Base-by-base conservation (phyloP, 345 rosid genomes). In the Lenwebbia sp. region DNA sequence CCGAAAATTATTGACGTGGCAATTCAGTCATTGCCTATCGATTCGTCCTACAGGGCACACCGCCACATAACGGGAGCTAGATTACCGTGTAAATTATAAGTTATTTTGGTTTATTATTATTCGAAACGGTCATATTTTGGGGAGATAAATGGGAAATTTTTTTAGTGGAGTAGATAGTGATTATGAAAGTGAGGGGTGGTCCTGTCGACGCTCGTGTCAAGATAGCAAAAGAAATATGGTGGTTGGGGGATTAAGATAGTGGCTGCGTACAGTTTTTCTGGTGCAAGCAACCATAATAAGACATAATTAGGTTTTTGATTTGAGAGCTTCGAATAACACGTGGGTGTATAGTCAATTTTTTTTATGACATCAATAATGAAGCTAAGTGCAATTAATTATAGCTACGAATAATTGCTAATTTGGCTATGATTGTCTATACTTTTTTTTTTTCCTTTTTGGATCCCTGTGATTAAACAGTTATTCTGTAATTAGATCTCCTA, bases 1-100 rank as follows among this genome's bases (percentile, higher is more conserved):
- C 17, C 0, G 0, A 0, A 21, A 33, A 70, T 37, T 5, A 0
- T 2, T 10, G 1, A 2, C 0, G 0, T 4, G 5, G 1, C 0
- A 5, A 12, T 30, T 6, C 10, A 65, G 22, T 30, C 6, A 15
- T 8, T 17, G 22, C 56, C 23, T 58, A 50, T 50, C 4, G 13
- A 50, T 11, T 50, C 4, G 3, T 58, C 33, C 13, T 0, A n/a
- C 1, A 3, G 15, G 74, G 5, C 15, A n/a, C 19, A 12, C 74
- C 2, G 2, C 37, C 74, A 60, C 0, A 4, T 1, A 17, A 14
- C 10, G 6, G 21, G 74, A 2, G 75, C 8, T 28, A 4, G 21
- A 19, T 1, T 60, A 28, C 37, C 3, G 1, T 4, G 5, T 62
- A 30, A 40, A 65, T 17, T 2, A 65, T 17, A 37, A 2, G 21